Percentiles rank a stretch among this genome's conserved stretches.
Conservation (phyloP, 225 moss, liverwort and hornwort genomes). For the Antitrichia curtipendula region DNA sequence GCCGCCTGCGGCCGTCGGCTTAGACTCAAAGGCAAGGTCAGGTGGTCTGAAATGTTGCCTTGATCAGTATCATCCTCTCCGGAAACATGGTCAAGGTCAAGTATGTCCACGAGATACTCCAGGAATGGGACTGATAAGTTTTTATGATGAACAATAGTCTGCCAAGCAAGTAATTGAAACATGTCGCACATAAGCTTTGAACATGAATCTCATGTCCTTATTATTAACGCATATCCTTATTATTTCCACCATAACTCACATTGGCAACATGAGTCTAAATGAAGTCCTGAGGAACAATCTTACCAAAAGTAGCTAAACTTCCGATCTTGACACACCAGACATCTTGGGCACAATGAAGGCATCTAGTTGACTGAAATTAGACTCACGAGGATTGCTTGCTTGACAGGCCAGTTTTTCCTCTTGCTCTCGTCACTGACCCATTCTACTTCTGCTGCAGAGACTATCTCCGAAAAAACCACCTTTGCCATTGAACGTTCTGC, state of each 20-base stretch:
- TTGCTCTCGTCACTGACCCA: constrained; percentile 10
- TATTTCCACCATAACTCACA: background rate
- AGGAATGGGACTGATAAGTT: constrained; percentile 56
- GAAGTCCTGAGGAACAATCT: background rate
- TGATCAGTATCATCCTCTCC: constrained; percentile 53
- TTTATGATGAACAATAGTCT: constrained; percentile 63
- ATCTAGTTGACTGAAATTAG: background rate
- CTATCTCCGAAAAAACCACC: constrained; percentile 70
- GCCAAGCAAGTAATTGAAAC: background rate
- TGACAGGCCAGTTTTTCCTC: constrained; percentile 13
- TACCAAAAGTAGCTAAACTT: background rate
- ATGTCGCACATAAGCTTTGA: background rate
- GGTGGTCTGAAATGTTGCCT: constrained; percentile 33
- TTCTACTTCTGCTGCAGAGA: constrained; percentile 29
- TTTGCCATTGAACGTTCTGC: constrained; percentile 58
- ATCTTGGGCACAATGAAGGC: background rate
- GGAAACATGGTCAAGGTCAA: constrained; percentile 51
- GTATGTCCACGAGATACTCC: constrained; percentile 64
- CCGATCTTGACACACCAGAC: background rate
- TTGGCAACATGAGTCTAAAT: background rate
- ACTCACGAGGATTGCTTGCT: constrained; percentile 20
- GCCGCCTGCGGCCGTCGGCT: constrained; percentile 66
- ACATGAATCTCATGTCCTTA: background rate
- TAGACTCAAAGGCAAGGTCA: constrained; percentile 17
- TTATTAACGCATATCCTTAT: background rate